Percentiles rank a stretch among this genome's conserved stretches.
Evolutionary conservation across 2,329 filamentous ascomycete genomes (phyloP).

Genomic region (Graphilbum sp.): DNA sequence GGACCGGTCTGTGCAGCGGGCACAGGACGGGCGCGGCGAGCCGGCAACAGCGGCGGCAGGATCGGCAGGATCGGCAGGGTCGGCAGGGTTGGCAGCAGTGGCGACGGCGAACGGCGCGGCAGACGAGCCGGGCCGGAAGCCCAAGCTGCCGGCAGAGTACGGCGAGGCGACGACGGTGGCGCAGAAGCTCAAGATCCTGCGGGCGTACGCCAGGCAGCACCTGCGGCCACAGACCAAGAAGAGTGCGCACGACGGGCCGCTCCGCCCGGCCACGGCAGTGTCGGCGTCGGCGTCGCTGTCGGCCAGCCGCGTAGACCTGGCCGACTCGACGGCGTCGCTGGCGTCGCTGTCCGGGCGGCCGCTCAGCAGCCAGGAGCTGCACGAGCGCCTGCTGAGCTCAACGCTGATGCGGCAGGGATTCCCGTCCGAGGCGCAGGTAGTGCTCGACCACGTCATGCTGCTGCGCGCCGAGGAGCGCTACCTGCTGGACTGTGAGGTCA

Average conservation of each 20-base stretch:
- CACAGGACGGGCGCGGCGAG: constrained; percentile 16
- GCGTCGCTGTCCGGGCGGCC: constrained; percentile 6
- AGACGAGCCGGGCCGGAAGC: constrained; percentile 10
- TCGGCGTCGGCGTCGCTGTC: too few species aligned
- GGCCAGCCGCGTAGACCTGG: too few species aligned
- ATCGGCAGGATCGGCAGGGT: too few species aligned
- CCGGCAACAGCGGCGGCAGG: constrained; percentile 18
- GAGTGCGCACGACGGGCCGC: too few species aligned
- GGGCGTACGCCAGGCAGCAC: constrained; percentile 17
- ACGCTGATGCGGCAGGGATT: constrained; percentile 28
- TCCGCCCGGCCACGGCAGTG: too few species aligned
- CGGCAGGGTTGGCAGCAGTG: too few species aligned
- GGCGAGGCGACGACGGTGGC: constrained; percentile 24
- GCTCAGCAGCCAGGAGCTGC: constrained; percentile 29
- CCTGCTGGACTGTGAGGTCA: constrained; percentile 46
- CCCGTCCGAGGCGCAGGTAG: constrained; percentile 31
- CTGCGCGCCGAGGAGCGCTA: constrained; percentile 45
- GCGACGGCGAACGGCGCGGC: constrained; percentile 19
- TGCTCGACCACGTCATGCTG: constrained; percentile 41
- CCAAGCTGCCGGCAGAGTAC: constrained; percentile 24
- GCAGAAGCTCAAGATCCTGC: constrained; percentile 31
- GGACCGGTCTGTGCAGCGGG: constrained; percentile 23
- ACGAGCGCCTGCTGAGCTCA: constrained; percentile 35
- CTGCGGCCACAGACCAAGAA: constrained; percentile 3
- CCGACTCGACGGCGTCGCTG: constrained; percentile 9